Evolutionary conservation across 2,329 filamentous ascomycete species (phyloP).

Genomic region (Didymellaceae sp.): DNA sequence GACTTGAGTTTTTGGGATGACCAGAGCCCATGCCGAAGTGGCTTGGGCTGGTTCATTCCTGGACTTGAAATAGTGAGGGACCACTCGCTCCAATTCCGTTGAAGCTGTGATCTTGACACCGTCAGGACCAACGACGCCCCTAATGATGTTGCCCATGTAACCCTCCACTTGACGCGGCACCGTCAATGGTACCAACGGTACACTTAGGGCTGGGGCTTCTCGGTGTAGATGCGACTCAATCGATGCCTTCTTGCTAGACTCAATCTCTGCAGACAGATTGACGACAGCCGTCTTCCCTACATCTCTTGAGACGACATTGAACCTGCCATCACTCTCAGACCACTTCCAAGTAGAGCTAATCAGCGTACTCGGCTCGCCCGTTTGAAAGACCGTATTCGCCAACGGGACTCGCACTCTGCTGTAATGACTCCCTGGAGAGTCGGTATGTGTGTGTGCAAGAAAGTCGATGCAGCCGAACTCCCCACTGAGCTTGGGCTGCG

Average conservation of each 20-base stretch:
- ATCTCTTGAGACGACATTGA: not conserved
- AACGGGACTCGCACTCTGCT: conserved; percentile 65
- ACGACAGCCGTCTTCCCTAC: not conserved
- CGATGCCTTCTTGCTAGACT: not conserved
- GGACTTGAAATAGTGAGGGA: conserved; percentile 64
- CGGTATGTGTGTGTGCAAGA: conserved; percentile 13
- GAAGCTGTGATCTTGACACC: conserved; percentile 66
- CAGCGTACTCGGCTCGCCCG: conserved; percentile 56
- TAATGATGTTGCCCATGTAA: conserved; percentile 80
- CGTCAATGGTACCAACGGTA: conserved; percentile 69
- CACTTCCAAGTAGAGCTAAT: conserved; percentile 32
- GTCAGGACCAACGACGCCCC: conserved; percentile 60
- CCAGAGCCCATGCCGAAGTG: conserved; percentile 75
- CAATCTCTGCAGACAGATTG: conserved; percentile 9
- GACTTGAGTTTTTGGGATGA: conserved; percentile 59
- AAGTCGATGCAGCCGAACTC: conserved; percentile 32
- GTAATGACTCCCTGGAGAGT: not conserved
- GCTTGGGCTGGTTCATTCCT: conserved; percentile 51
- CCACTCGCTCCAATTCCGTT: conserved; percentile 70
- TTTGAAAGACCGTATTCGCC: conserved; percentile 80
- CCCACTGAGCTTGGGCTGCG: not conserved
- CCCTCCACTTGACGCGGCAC: conserved; percentile 66
- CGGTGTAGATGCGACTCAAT: conserved; percentile 6
- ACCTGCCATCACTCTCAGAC: not conserved
- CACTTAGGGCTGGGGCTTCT: conserved; percentile 31